Evolutionary conservation across 352 stramenopile species (phyloP).

Genomic region (Globisporangium solare): DNA sequence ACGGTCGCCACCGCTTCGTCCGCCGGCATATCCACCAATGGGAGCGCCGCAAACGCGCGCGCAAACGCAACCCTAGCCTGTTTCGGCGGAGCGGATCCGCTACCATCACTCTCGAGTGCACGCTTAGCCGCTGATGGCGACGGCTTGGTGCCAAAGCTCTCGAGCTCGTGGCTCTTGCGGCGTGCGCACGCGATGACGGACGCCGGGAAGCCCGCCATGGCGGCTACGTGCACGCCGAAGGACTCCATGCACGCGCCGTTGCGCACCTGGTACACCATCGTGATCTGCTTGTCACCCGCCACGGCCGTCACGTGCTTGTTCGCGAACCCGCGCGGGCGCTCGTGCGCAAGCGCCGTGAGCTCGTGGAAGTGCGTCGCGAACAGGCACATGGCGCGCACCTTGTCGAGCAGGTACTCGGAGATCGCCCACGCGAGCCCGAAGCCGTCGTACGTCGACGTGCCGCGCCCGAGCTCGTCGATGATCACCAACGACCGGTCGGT

Average conservation of each 20-base stretch:
- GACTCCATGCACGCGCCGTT: constrained; percentile 95
- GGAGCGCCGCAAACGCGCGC: constrained; percentile 57
- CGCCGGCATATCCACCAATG: constrained; percentile 51
- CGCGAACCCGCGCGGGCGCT: constrained; percentile 65
- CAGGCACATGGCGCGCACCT: constrained; percentile 82
- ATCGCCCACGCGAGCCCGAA: constrained; percentile 98
- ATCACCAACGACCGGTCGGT: constrained; percentile 95
- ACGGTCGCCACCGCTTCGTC: constrained; percentile 38
- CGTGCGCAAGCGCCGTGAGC: constrained; percentile 91
- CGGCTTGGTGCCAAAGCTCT: constrained; percentile 51
- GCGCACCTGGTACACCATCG: constrained; percentile 91
- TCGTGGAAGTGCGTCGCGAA: constrained; percentile 99
- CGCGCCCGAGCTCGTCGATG: constrained; percentile 98
- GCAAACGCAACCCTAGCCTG: constrained; percentile 42
- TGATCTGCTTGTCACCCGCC: constrained; percentile 73
- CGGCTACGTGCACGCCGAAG: constrained; percentile 98
- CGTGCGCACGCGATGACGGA: constrained; percentile 92
- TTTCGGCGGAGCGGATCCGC: constrained; percentile 22
- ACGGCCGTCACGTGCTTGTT: constrained; percentile 97
- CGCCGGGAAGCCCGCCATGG: constrained; percentile 94
- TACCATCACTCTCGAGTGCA: not conserved
- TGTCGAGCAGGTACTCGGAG: constrained; percentile 94
- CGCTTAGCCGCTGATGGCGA: constrained; percentile 1
- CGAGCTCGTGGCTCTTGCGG: constrained; percentile 93
- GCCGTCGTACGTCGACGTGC: constrained; percentile 97